Percentiles rank a stretch among this genome's conserved stretches.
Evolutionary conservation across 1,139 yeast species (phyloP).

Genomic region (Pichia sp.): DNA sequence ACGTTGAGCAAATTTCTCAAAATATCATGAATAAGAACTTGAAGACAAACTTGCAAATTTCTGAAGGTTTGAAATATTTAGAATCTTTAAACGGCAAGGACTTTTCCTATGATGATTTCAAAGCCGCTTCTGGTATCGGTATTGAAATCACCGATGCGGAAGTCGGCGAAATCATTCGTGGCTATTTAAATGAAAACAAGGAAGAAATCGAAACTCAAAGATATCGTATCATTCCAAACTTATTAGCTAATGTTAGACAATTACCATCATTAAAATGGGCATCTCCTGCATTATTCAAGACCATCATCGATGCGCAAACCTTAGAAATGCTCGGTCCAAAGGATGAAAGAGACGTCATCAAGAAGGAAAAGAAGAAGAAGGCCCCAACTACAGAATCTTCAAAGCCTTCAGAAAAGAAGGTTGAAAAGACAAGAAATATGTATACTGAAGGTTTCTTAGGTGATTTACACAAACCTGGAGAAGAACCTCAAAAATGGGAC

Average conservation of each 20-base stretch:
- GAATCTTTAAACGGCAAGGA: slow-evolving; percentile 41
- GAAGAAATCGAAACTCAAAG: slow-evolving; percentile 65
- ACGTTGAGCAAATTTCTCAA: slow-evolving; percentile 51
- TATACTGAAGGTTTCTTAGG: slow-evolving; percentile 96
- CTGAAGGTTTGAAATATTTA: slow-evolving; percentile 78
- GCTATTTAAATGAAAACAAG: slow-evolving; percentile 58
- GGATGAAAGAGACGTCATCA: slow-evolving; percentile 87
- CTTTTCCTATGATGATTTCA: slow-evolving; percentile 46
- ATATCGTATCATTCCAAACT: slow-evolving; percentile 71
- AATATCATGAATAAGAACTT: slow-evolving; percentile 66
- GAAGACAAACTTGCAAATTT: slow-evolving; percentile 67
- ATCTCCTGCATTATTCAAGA: slow-evolving; percentile 80
- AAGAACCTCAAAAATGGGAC: slow-evolving; percentile 86
- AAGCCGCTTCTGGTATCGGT: slow-evolving; percentile 79
- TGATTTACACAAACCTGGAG: slow-evolving; percentile 93
- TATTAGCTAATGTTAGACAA: slow-evolving; percentile 74
- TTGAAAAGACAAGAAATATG: slow-evolving; percentile 66
- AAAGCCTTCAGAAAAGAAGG: slow-evolving; percentile 21
- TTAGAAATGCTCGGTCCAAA: slow-evolving; percentile 82
- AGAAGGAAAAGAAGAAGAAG: slow-evolving; percentile 68
- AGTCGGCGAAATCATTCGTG: slow-evolving; percentile 54
- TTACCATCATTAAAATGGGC: slow-evolving; percentile 89
- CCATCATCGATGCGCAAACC: slow-evolving; percentile 75
- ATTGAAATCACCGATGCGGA: slow-evolving; percentile 64
- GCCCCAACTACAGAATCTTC: slow-evolving; percentile 17